A percentile compares a stretch with the other conserved stretches of the same genome.
phyloP scores from a whole-genome alignment of 768 basidiomycete genomes.

The Mrakia frigida region DNA sequence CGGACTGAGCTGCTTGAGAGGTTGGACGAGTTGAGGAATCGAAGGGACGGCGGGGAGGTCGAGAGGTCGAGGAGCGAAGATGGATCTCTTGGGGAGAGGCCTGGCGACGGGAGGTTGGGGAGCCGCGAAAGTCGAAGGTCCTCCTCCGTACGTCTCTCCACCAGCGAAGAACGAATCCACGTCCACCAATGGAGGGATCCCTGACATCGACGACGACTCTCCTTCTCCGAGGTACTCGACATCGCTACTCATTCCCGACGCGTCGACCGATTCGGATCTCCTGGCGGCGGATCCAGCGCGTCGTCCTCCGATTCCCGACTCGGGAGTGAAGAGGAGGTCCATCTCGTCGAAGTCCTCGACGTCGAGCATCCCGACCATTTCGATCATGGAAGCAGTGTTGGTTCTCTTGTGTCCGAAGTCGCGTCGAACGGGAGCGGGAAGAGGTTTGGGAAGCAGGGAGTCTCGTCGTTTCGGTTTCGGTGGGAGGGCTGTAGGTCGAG shows the following conservation, averaged over 20 bases:
- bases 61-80: background rate
- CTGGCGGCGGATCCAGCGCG: background rate
- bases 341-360: background rate
- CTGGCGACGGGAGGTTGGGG: background rate
- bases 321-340: constrained; percentile 19
- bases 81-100: background rate
- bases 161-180: background rate
- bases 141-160: background rate
- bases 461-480: constrained; percentile 12
- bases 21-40: background rate
- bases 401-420: background rate
- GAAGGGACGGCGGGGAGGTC: background rate
- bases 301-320: background rate
- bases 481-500: background rate
- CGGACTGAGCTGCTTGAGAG: background rate
- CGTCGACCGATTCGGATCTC: background rate
- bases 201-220: background rate
- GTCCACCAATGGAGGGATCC: background rate
- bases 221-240: background rate
- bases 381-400: background rate
- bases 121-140: background rate
- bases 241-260: background rate
- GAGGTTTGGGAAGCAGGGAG: constrained; percentile 23
- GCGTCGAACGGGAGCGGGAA: constrained; percentile 24
- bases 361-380: background rate